A percentile compares a stretch with the other conserved stretches of the same genome.
Evolutionary conservation across 768 basidiomycete species (phyloP).

Genomic region (Lactarius psammicola): DNA sequence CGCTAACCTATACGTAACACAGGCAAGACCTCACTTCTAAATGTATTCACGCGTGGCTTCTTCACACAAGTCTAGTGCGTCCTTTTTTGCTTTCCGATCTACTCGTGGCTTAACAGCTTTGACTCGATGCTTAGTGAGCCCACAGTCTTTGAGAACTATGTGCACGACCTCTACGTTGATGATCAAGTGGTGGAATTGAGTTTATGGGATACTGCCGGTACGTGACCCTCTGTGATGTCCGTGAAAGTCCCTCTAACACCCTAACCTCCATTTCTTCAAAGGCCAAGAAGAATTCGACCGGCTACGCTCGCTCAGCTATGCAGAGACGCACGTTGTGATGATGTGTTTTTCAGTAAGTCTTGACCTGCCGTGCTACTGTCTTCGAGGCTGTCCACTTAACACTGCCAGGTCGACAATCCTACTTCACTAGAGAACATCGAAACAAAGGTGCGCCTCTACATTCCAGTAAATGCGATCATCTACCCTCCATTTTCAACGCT

Average conservation of each 20-base stretch:
- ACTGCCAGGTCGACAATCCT: constrained; percentile 80
- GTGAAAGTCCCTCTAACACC: constrained; percentile 8
- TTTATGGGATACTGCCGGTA: constrained; percentile 97
- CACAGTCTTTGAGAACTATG: constrained; percentile 97
- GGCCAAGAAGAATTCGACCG: constrained; percentile 97
- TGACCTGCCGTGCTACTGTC: constrained; percentile 20
- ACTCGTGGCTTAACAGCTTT: background rate
- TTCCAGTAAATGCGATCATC: constrained; percentile 11
- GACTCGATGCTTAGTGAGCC: constrained; percentile 58
- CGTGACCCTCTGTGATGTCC: constrained; percentile 25
- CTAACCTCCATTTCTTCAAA: constrained; percentile 39
- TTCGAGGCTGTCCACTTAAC: background rate
- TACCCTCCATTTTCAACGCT: constrained; percentile 5
- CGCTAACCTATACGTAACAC: constrained; percentile 12
- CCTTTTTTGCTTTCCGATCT: background rate
- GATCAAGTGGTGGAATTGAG: constrained; percentile 87
- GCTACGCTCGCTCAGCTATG: constrained; percentile 89
- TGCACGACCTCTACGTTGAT: constrained; percentile 84
- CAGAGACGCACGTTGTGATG: constrained; percentile 96
- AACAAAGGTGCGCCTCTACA: constrained; percentile 56
- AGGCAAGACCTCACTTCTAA: constrained; percentile 84
- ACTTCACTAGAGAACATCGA: constrained; percentile 96
- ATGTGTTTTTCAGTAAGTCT: constrained; percentile 85
- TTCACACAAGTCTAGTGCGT: constrained; percentile 93
- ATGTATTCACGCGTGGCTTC: constrained; percentile 87